phyloP scores from a whole-genome alignment of 2,329 filamentous ascomycete species.

The Verticillium nubilum region DNA sequence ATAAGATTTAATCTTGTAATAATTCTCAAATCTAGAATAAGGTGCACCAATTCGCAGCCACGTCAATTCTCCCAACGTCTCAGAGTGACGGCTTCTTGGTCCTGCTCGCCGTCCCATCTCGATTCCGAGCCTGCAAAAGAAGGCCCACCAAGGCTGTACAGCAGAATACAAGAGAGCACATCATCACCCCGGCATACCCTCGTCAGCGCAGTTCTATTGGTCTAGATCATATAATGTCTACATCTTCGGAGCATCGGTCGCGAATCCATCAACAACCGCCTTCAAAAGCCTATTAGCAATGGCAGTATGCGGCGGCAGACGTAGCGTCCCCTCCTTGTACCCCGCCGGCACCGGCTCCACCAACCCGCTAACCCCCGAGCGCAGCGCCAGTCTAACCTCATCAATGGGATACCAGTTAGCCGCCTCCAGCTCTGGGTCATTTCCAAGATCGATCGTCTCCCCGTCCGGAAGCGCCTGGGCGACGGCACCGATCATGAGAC shows the following conservation, averaged over 20 bases:
- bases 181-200: no score
- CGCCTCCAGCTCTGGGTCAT: slow-evolving; percentile 87
- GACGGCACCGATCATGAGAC: slow-evolving; percentile 81
- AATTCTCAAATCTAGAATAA: no score
- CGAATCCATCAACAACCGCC: slow-evolving; percentile 72
- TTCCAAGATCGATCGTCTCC: slow-evolving; percentile 74
- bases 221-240: slow-evolving; percentile 26
- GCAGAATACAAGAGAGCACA: no score
- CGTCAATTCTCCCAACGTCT: no score
- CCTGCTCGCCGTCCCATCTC: no score
- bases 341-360: slow-evolving; percentile 58
- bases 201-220: slow-evolving; percentile 6
- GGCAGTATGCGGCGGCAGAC: slow-evolving; percentile 78
- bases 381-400: slow-evolving; percentile 72
- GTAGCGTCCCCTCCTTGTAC: slow-evolving; percentile 71
- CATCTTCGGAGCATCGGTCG: slow-evolving; percentile 50
- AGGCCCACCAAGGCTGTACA: no score
- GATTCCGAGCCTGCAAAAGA: no score
- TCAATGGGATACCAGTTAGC: slow-evolving; percentile 84
- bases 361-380: slow-evolving; percentile 59
- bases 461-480: slow-evolving; percentile 75
- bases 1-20: no score
- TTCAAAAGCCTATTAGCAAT: slow-evolving; percentile 87
- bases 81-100: no score
- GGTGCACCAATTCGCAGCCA: no score